Evolutionary conservation across 2,329 filamentous ascomycete species (phyloP), one percentile per base, ranked within the genome.

Genomic region (Tolypocladium capitatum): DNA sequence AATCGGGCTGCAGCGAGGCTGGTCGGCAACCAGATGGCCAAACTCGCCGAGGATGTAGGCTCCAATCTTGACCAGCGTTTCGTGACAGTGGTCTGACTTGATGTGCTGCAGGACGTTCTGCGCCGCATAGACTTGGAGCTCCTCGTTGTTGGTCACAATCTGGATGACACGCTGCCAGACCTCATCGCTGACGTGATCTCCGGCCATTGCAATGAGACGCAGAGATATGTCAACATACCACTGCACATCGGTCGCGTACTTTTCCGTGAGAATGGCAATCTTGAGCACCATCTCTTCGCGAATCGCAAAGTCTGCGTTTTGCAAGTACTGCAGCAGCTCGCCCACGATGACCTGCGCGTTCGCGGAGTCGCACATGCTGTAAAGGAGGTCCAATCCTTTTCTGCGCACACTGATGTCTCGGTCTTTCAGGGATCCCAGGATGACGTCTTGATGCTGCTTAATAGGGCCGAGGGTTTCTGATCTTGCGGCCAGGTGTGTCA

Each of bases 181-280:
- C 68, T 98, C 92, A 53, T 98, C 94, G 65, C 91, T 97, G 56
- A 98, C 91, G 64, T 98, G 92, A 60, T 98, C 92, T 55, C 92
- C 92, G 3, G 94, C 92, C 80, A 97, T 90, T 49, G 91, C 89
- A 50, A 98, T 90, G 46, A 98, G 77, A 48, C 91, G 82, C 55
- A 98, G 74, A 11, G 92, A 95, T 56, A 97, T 96, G 62, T 98
- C 91, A 52, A 98, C 94, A 65, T 98, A 98, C 92, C 92, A 98
- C 69, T 97, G 91, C 20, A 95, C 87, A 60, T 98, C 92, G 1
- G 90, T 96, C 24, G 92, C 92, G 63, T 98, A 98, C 63, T 97
- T 97, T 64, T 98, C 92, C 0, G 94, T 97, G 54, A 98, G 68
- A 60, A 98, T 98, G 46, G 92, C 92, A 66, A 98, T 95, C 70